A percentile compares a stretch with the other conserved stretches of the same genome.
Evolutionary conservation across 352 stramenopile species (phyloP).

Genomic region (Phytopythium oedochilum): DNA sequence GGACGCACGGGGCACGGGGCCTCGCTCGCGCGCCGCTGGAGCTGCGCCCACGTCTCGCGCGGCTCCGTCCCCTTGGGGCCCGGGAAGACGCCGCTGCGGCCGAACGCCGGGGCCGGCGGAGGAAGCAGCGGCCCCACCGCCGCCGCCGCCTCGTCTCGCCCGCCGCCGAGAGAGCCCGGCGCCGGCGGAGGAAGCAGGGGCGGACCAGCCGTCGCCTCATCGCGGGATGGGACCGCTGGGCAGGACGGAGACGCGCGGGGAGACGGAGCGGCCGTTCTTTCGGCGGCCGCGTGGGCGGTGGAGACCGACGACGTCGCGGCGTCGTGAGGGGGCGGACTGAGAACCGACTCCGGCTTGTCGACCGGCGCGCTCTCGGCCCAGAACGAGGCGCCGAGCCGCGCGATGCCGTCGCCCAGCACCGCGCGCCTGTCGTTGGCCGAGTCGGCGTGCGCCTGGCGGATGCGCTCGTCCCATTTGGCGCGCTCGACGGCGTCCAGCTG

Average conservation of each 20-base stretch:
- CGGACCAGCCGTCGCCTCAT: neutral
- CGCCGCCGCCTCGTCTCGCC: neutral
- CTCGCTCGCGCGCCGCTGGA: constrained; percentile 47
- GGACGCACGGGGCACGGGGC: constrained; percentile 45
- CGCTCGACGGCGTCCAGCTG: constrained; percentile 34
- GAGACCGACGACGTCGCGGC: neutral
- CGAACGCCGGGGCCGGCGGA: neutral
- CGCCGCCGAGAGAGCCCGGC: neutral
- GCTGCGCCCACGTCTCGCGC: constrained; percentile 55
- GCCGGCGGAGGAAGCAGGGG: neutral
- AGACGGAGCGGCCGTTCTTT: neutral
- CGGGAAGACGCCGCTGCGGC: neutral
- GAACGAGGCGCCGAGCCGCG: constrained; percentile 36
- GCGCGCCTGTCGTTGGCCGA: constrained; percentile 27
- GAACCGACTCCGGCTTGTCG: neutral
- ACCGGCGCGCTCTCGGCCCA: constrained; percentile 24
- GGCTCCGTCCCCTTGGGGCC: constrained; percentile 14
- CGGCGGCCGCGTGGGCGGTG: neutral
- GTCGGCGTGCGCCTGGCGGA: constrained; percentile 42
- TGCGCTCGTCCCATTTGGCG: constrained; percentile 52
- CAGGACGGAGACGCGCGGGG: neutral
- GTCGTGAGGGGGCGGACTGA: neutral
- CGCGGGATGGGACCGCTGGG: neutral
- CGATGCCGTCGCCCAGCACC: constrained; percentile 41
- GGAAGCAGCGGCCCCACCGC: no score